These are phyloP conservation scores for Echinosophora koreensis DNA, from an alignment of 306 rosid species.

Conservation along the genomic window DNA sequence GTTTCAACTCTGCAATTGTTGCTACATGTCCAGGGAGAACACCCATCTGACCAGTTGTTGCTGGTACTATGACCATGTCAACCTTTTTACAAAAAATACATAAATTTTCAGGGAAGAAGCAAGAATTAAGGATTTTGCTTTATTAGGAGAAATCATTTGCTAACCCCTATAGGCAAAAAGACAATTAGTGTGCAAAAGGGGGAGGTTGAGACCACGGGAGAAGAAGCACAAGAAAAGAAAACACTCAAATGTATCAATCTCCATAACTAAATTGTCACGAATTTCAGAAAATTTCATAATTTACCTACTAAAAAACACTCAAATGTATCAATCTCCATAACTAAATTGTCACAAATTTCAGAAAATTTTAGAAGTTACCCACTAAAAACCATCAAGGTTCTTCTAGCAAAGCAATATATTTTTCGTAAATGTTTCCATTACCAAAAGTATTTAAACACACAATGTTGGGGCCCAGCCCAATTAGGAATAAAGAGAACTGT, in stretches of 20 bases:
- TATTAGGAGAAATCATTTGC: neutral
- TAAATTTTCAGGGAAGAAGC: conserved; percentile 11
- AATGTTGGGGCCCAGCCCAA: no score
- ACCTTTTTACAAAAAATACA: conserved; percentile 59
- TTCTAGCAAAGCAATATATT: neutral
- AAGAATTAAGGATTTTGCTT: neutral
- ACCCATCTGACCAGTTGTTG: conserved; percentile 98
- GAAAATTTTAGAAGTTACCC: neutral
- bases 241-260: neutral
- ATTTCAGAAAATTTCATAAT: neutral
- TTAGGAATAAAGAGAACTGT: no score
- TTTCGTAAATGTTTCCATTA: neutral
- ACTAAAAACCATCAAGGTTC: neutral
- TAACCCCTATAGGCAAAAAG: neutral
- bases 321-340: conserved; percentile 6
- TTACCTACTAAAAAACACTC: neutral
- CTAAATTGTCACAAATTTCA: neutral
- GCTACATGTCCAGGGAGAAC: conserved; percentile 99
- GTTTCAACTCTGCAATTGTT: conserved; percentile 96
- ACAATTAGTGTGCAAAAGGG: neutral
- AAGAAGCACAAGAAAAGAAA: conserved; percentile 18
- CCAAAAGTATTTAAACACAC: neutral
- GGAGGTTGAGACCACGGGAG: neutral
- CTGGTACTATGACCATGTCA: conserved; percentile 96
- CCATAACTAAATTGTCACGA: conserved; percentile 10